phyloP scores from a whole-genome alignment of 441 rosid species.

The Corymbia citriodora region DNA sequence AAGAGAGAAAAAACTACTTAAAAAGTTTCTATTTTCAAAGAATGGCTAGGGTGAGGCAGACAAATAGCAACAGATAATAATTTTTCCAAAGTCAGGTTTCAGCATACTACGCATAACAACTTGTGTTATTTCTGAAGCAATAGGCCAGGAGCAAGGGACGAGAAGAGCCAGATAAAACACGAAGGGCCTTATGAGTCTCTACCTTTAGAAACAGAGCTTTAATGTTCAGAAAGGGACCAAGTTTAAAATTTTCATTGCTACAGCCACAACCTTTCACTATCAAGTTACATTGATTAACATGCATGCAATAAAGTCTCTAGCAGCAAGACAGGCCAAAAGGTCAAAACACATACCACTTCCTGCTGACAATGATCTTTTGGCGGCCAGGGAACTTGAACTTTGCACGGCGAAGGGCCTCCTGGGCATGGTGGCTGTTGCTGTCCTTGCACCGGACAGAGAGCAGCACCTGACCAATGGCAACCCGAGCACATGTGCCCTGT shows the following conservation, averaged over 20 bases:
- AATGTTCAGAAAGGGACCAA: neutral
- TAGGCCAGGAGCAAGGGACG: neutral
- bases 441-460: conserved; percentile 17
- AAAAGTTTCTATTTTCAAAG: neutral
- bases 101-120: neutral
- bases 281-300: neutral
- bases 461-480: conserved; percentile 13
- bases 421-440: conserved; percentile 1
- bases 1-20: neutral
- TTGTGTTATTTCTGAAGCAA: neutral
- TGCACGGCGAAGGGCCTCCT: conserved; percentile 81
- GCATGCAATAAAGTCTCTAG: neutral
- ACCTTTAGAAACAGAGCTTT: neutral
- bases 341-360: conserved; percentile 60
- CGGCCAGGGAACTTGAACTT: conserved; percentile 97
- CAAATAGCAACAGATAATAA: neutral
- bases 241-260: neutral
- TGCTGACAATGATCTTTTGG: conserved; percentile 92
- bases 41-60: neutral
- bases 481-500: conserved; percentile 11
- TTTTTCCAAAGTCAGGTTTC: neutral
- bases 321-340: neutral
- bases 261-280: neutral
- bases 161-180: neutral
- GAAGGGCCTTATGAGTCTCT: neutral